These are phyloP conservation scores for Erysimum cheiranthoides DNA, from an alignment of 345 rosid genomes.

Conservation along the genomic window DNA sequence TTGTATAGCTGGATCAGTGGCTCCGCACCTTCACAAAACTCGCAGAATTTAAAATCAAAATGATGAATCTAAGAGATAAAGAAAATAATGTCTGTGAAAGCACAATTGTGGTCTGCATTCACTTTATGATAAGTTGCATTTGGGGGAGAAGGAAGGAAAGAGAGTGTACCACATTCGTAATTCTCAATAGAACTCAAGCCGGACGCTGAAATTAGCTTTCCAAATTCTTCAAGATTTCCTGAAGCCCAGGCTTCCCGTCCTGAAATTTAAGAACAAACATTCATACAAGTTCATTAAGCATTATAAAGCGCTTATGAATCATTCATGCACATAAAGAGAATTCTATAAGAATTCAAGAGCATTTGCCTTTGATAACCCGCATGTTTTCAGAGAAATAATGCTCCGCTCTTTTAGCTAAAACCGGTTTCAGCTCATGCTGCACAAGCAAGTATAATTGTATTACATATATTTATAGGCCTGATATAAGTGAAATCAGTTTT, in stretches of 20 bases:
- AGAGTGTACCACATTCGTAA: constrained; percentile 81
- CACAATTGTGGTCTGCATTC: constrained; percentile 15
- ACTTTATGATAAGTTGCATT: not conserved
- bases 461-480: constrained; percentile 1
- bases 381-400: constrained; percentile 87
- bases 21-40: constrained; percentile 65
- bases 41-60: constrained; percentile 14
- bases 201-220: constrained; percentile 81
- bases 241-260: constrained; percentile 89
- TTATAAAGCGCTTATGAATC: constrained; percentile 1
- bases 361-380: constrained; percentile 76
- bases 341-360: constrained; percentile 16
- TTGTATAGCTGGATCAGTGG: constrained; percentile 77
- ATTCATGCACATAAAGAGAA: not conserved
- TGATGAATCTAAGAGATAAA: not conserved
- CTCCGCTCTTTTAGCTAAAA: constrained; percentile 82
- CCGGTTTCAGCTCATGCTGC: constrained; percentile 61
- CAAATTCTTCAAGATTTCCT: constrained; percentile 70
- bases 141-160: not conserved
- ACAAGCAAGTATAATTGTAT: constrained; percentile 24
- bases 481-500: constrained; percentile 9
- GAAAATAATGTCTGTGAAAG: constrained; percentile 1
- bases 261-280: constrained; percentile 43
- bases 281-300: not conserved
- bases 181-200: constrained; percentile 89